Base-by-base conservation (phyloP, 2,329 filamentous ascomycete genomes). In the Paecilomyces fulvus region DNA sequence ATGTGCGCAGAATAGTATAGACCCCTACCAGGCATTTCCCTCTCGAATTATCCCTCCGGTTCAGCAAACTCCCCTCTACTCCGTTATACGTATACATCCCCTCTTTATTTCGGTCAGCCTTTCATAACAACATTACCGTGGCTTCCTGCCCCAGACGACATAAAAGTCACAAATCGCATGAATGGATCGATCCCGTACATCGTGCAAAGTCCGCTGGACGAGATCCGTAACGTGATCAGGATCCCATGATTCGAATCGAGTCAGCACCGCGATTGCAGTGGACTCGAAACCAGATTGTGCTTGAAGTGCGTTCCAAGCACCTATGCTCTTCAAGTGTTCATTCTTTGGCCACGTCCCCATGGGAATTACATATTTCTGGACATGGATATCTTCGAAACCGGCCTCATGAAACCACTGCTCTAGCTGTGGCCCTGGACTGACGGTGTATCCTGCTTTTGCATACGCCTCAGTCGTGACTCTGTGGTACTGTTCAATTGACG, bases 321-420 rank as follows among this genome's bases (percentile, higher is more conserved):
- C 37, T 43, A 43, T 43, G 37, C 37, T 43, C n/a, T 43, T 43
- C 37, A 43, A 43, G 37, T 43, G 37, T 6, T 43, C n/a, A 49
- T 48, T 20, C 8, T 12, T 48, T 20, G 6, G 23, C 46, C 20
- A 33, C 3, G 25, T 23, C 21, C n/a, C 11, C 10, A 58, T 31
- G 12, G 54, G 31, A 14, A 56, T 33, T 11, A 48, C 25, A 48
- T 43, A 51, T 33, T 51, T 58, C n/a, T 51, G 49, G 20, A 57
- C 20, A 17, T 49, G 52, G 14, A 58, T 21, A 37, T 56, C 56
- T 28, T 49, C 37, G n/a, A 57, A 58, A 14, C 57, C 57, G 21
- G 43, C 57, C 43, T 54, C 31, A 14, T 52, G 20, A 51, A 58
- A 56, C 51, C 57, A 56, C n/a, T 58, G 51, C 8, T n/a, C 30